Evolutionary conservation across 2,329 filamentous ascomycete genomes (phyloP).

Genomic region (Penicillium oxalicum): DNA sequence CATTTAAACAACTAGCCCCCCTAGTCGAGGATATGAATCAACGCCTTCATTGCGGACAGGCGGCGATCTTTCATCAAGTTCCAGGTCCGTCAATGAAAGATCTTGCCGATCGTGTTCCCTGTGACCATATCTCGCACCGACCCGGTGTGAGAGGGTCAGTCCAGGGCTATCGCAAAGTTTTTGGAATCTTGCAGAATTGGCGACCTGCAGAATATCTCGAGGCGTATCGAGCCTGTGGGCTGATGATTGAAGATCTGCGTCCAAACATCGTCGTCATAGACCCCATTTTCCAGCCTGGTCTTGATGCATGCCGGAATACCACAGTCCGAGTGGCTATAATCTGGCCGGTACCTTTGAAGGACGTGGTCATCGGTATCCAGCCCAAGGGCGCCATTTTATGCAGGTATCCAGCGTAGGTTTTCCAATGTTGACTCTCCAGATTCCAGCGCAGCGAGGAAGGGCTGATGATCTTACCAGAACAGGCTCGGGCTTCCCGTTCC

Average conservation of each 20-base stretch:
- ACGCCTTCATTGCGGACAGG: conserved; percentile 5
- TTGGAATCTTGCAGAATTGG: conserved; percentile 32
- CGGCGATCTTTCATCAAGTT: conserved; percentile 31
- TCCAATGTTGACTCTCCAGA: neutral
- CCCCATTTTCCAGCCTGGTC: conserved; percentile 39
- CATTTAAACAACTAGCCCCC: conserved; percentile 34
- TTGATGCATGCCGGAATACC: conserved; percentile 39
- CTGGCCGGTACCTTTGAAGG: conserved; percentile 44
- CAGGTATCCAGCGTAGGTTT: conserved; percentile 31
- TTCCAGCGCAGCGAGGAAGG: neutral
- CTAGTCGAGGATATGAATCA: conserved; percentile 27
- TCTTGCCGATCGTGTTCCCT: conserved; percentile 27
- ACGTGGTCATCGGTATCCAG: conserved; percentile 36
- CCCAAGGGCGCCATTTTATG: conserved; percentile 28
- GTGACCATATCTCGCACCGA: conserved; percentile 23
- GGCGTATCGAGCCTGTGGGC: conserved; percentile 35
- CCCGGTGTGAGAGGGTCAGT: conserved; percentile 34
- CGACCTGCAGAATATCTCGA: conserved; percentile 37
- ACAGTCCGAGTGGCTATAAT: conserved; percentile 35
- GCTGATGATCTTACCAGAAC: conserved; percentile 26
- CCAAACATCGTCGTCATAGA: conserved; percentile 43
- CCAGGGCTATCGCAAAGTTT: conserved; percentile 27
- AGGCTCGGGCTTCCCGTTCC: conserved; percentile 43
- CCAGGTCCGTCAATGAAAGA: conserved; percentile 29
- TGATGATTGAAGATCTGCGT: conserved; percentile 34